These are phyloP conservation scores for Botrytis hyacinthi DNA, from an alignment of 2,329 filamentous ascomycete genomes.

Conservation along the genomic window DNA sequence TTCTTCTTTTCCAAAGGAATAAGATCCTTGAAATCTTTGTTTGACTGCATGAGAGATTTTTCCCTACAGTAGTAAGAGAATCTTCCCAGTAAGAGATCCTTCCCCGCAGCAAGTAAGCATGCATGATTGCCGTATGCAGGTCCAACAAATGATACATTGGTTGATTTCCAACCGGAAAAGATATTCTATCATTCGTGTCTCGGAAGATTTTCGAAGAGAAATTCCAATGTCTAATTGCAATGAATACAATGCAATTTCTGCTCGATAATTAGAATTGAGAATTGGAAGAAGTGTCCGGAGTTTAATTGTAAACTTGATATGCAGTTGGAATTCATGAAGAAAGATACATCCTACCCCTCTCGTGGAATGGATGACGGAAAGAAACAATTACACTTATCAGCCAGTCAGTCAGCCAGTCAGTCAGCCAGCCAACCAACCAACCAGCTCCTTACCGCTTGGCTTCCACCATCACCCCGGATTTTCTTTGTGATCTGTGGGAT, in stretches of 20 bases:
- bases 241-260: background rate
- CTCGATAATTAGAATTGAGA: background rate
- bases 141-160: background rate
- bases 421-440: background rate
- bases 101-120: background rate
- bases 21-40: background rate
- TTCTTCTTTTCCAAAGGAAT: background rate
- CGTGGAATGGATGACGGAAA: background rate
- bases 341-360: background rate
- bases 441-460: background rate
- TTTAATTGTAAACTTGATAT: background rate
- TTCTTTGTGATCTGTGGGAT: background rate
- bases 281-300: no score
- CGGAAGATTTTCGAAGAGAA: background rate
- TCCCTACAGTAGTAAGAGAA: background rate
- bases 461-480: slow-evolving; percentile 1
- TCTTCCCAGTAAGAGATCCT: background rate
- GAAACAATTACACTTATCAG: background rate
- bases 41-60: background rate
- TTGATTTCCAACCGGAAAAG: background rate
- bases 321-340: background rate
- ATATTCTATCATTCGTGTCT: background rate
- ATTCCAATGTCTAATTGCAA: background rate
- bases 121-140: background rate
- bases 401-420: background rate